A percentile compares a stretch with the other conserved stretches of the same genome.
Conservation (phyloP, 2,329 filamentous ascomycete genomes). For the Stachybotrys chlorohalonatus region DNA sequence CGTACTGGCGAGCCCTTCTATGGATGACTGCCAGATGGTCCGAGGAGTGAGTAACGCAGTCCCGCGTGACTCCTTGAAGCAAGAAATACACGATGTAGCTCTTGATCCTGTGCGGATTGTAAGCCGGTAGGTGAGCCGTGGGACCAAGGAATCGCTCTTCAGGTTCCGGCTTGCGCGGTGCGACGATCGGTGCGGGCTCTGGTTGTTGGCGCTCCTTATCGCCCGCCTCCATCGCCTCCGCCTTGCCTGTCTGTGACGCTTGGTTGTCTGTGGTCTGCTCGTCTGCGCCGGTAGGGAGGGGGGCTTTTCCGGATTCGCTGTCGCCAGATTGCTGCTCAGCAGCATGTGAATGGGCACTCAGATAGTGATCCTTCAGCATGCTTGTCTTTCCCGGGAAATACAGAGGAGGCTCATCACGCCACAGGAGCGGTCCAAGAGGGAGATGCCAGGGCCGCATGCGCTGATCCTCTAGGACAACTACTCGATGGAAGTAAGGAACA, state of each 20-base stretch:
- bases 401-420: constrained; percentile 8
- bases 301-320: not conserved
- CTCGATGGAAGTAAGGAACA: constrained; percentile 23
- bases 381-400: constrained; percentile 14
- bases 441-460: constrained; percentile 22
- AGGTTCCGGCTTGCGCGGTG: not conserved
- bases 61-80: constrained; percentile 12
- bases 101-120: constrained; percentile 6
- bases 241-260: too few relatives aligned
- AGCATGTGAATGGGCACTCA: constrained; percentile 5
- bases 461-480: constrained; percentile 20
- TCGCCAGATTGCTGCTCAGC: not conserved
- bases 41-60: constrained; percentile 7
- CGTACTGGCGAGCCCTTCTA: constrained; percentile 17
- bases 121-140: constrained; percentile 7
- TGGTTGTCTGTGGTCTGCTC: not conserved
- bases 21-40: not conserved
- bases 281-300: not conserved
- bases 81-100: constrained; percentile 10
- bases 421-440: constrained; percentile 26
- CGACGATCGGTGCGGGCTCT: not conserved
- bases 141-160: constrained; percentile 6
- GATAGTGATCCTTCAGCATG: constrained; percentile 18
- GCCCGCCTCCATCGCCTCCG: too few relatives aligned
- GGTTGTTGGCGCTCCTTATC: not conserved